Base-by-base conservation (phyloP, 2,329 filamentous ascomycete genomes). In the Colletotrichum orchidophilum region DNA sequence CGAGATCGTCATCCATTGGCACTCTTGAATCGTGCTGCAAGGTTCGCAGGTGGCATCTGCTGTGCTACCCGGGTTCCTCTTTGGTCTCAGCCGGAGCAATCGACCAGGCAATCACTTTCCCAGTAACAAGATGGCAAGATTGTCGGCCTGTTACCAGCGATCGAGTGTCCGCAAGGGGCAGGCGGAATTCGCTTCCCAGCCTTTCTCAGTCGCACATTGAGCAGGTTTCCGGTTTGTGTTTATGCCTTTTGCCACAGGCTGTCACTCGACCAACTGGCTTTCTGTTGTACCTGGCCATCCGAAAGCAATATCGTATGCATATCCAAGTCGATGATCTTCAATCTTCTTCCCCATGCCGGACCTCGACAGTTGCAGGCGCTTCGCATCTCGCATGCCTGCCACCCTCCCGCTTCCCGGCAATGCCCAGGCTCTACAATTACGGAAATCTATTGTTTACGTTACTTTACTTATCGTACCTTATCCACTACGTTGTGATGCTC, bases 41-140 rank as follows among this genome's bases (percentile, higher is more conserved):
- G 24, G 46, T 35, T 57, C 57, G 66, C 63, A 61, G 52, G 63
- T 62, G 52, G 27, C 57, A 62, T 57, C 15, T 27, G 21, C 21
- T 15, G 21, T 27, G 18, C 18, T 39, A 59, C 8, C 26, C 35
- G 24, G 57, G 12, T 27, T 27, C 21, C 24, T n/a, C 21, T 13
- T 39, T 24, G 50, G 63, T 58, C 35, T 29, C 57, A 67, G 57
- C 62, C 50, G 57, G 50, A 66, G 63, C 63, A 57, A 24, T 52
- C 50, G 15, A 52, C 39, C 57, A 29, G 18, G 26, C 50, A 29
- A 21, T 52, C 3, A 12, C 54, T 18, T 21, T 50, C 81, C 78
- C 68, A 72, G 75, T n/a, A 77, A 81, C 72, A 76, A 77, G 42
- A 77, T 85, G 73, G 78, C 81, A 11, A 77, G 81, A 39, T 80